Conservation (phyloP, 1,284 basidiomycete species). For the Ceratobasidium sp. region DNA sequence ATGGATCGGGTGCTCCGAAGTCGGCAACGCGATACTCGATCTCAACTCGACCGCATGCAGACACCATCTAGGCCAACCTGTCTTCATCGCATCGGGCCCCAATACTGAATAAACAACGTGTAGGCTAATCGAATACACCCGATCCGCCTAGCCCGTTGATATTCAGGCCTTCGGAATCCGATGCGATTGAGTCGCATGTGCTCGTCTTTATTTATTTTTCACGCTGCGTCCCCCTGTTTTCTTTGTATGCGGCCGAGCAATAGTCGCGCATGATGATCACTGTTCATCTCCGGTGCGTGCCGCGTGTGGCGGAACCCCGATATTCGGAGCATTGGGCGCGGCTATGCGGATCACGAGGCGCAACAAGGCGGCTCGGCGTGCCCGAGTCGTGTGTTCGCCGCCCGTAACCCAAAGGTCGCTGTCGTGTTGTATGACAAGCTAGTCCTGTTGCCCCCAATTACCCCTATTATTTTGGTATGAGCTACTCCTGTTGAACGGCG, state of each 20-base stretch:
- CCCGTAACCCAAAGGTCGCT: background rate
- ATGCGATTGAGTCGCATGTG: background rate
- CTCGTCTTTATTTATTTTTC: background rate
- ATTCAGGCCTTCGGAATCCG: background rate
- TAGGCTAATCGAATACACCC: slow-evolving; percentile 2
- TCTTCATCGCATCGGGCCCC: background rate
- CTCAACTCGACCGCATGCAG: background rate
- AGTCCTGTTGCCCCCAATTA: background rate
- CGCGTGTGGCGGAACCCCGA: background rate
- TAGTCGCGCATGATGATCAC: slow-evolving; percentile 13
- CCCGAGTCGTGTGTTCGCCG: background rate
- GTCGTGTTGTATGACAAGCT: background rate
- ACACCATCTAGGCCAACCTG: background rate
- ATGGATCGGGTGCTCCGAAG: background rate
- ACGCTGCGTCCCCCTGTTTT: slow-evolving; percentile 3
- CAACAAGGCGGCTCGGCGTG: slow-evolving; percentile 1
- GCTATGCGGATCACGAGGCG: slow-evolving; percentile 9
- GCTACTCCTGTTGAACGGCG: background rate
- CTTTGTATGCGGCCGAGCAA: slow-evolving; percentile 9
- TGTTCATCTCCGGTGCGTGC: background rate
- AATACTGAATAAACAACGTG: background rate
- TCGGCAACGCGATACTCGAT: background rate
- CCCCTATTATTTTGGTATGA: slow-evolving; percentile 7
- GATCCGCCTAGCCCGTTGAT: background rate
- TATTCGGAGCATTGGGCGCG: background rate